Percentiles rank a stretch among this genome's conserved stretches.
phyloP scores from a whole-genome alignment of 768 basidiomycete species.

The Sarcomyxa edulis region DNA sequence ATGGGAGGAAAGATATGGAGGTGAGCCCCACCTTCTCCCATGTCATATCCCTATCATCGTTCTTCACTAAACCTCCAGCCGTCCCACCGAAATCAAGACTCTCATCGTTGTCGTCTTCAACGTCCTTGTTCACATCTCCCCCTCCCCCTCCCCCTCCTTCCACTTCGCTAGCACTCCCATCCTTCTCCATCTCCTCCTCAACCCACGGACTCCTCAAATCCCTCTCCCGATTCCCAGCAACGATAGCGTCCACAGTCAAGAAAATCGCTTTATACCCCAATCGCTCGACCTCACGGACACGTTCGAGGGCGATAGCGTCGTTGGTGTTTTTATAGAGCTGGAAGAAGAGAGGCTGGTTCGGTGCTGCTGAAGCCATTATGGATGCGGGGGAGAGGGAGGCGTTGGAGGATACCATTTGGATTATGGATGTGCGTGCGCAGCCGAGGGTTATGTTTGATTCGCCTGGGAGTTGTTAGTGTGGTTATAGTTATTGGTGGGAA shows the following conservation, averaged over 20 bases:
- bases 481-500: neutral
- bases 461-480: constrained; percentile 38
- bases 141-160: constrained; percentile 42
- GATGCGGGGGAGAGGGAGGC: constrained; percentile 62
- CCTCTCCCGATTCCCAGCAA: constrained; percentile 73
- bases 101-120: constrained; percentile 24
- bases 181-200: constrained; percentile 51
- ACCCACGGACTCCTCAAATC: constrained; percentile 59
- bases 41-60: constrained; percentile 72
- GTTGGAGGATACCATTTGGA: constrained; percentile 84
- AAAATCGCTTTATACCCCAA: constrained; percentile 87
- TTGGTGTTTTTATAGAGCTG: constrained; percentile 83
- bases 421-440: constrained; percentile 57
- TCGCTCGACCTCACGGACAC: constrained; percentile 64
- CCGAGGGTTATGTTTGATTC: constrained; percentile 80
- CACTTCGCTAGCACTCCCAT: constrained; percentile 19
- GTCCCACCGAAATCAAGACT: constrained; percentile 50
- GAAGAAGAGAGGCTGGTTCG: constrained; percentile 67
- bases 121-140: constrained; percentile 16
- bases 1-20: neutral
- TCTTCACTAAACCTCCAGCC: constrained; percentile 59
- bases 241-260: constrained; percentile 88
- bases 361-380: constrained; percentile 52
- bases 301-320: constrained; percentile 57
- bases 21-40: constrained; percentile 53